Conservation (phyloP, 805 yeast species). For the Metschnikowia peoriensis region DNA sequence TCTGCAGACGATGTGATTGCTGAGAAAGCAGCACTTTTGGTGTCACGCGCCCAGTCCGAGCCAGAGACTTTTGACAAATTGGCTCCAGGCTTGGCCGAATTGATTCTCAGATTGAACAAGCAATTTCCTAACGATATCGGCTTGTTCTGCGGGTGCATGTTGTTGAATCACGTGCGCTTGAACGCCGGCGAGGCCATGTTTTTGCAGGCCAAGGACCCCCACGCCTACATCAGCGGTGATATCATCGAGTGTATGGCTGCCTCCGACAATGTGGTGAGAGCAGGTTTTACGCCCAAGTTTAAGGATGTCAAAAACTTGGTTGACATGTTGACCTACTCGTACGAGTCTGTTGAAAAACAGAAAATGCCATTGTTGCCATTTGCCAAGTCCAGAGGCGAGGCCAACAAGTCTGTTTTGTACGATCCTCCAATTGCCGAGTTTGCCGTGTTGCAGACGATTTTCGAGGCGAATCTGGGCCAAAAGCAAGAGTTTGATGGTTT, state of each 20-base stretch:
- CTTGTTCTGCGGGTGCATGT: constrained; percentile 89
- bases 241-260: constrained; percentile 99
- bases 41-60: constrained; percentile 56
- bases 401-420: constrained; percentile 58
- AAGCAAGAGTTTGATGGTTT: constrained; percentile 58
- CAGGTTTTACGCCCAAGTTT: constrained; percentile 99
- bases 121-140: constrained; percentile 96
- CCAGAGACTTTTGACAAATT: constrained; percentile 56
- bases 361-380: constrained; percentile 72
- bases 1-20: constrained; percentile 60
- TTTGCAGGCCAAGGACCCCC: constrained; percentile 95
- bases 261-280: constrained; percentile 95
- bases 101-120: constrained; percentile 71
- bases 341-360: constrained; percentile 89
- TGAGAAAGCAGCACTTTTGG: constrained; percentile 60
- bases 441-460: constrained; percentile 82
- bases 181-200: constrained; percentile 94
- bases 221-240: constrained; percentile 95
- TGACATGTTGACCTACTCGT: constrained; percentile 83
- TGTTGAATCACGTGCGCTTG: constrained; percentile 84
- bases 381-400: constrained; percentile 63
- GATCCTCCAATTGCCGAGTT: constrained; percentile 98
- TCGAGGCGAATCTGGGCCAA: constrained; percentile 46
- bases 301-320: constrained; percentile 92
- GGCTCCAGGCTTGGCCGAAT: constrained; percentile 57